These are phyloP conservation scores for Plasmodium berghei DNA, from an alignment of 169 alveolate genomes.

Conservation along the genomic window DNA sequence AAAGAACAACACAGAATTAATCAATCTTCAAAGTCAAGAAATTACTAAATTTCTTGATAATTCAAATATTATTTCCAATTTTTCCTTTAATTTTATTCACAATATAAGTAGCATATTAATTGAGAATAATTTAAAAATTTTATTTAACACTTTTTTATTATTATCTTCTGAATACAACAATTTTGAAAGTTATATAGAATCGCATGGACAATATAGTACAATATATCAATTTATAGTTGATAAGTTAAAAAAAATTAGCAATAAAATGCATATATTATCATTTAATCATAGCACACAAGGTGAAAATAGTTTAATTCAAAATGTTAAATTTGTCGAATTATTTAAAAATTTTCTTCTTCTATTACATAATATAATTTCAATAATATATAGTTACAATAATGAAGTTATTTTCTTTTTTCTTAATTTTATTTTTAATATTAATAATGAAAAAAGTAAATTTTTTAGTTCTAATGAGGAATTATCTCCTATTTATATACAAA, in stretches of 20 bases:
- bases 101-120: constrained; percentile 31
- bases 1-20: background rate
- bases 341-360: constrained; percentile 58
- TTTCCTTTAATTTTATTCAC: constrained; percentile 26
- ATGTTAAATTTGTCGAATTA: constrained; percentile 27
- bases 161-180: constrained; percentile 48
- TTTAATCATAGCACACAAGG: constrained; percentile 1
- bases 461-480: background rate
- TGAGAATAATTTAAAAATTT: constrained; percentile 41
- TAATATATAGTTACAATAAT: constrained; percentile 64
- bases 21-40: constrained; percentile 1
- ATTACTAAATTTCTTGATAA: background rate
- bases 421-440: constrained; percentile 57
- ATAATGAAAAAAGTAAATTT: constrained; percentile 16
- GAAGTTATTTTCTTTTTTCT: constrained; percentile 47
- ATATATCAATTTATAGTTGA: constrained; percentile 61
- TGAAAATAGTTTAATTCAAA: background rate
- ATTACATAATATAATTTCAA: constrained; percentile 48
- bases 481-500: background rate
- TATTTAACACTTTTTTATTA: constrained; percentile 36
- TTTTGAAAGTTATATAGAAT: constrained; percentile 10
- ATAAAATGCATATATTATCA: constrained; percentile 43
- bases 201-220: constrained; percentile 10
- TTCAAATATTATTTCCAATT: background rate
- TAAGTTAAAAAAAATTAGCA: constrained; percentile 10